Conservation (phyloP, 1,284 basidiomycete species). For the Ganoderma lingzhi region DNA sequence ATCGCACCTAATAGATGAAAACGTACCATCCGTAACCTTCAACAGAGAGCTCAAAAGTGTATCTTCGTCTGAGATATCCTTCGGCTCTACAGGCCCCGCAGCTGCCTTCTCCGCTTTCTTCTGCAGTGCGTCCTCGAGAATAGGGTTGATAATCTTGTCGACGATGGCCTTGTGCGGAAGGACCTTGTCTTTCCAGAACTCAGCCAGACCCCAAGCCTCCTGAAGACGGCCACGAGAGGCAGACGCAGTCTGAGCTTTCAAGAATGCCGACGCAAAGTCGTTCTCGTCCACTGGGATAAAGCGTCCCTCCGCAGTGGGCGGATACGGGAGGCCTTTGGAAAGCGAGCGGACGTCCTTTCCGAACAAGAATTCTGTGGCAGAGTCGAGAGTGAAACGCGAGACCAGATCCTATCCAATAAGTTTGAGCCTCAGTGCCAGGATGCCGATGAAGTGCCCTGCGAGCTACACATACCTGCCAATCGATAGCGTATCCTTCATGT, state of each 20-base stretch:
- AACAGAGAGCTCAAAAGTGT: slow-evolving; percentile 62
- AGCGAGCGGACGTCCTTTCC: slow-evolving; percentile 46
- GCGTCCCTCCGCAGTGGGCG: slow-evolving; percentile 31
- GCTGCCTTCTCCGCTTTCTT: slow-evolving; percentile 38
- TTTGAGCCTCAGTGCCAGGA: slow-evolving; percentile 4
- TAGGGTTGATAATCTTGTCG: slow-evolving; percentile 58
- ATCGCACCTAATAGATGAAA: too few species aligned
- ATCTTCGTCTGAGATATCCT: slow-evolving; percentile 46
- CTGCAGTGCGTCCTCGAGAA: slow-evolving; percentile 54
- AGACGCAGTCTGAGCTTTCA: slow-evolving; percentile 47
- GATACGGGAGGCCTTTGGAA: slow-evolving; percentile 38
- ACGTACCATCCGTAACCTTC: slow-evolving; percentile 54
- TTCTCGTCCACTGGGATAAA: slow-evolving; percentile 37
- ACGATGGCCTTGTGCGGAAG: slow-evolving; percentile 55
- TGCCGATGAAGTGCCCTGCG: not conserved
- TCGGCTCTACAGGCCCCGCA: slow-evolving; percentile 25
- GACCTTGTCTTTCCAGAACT: slow-evolving; percentile 56
- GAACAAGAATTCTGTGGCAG: slow-evolving; percentile 50
- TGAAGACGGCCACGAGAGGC: slow-evolving; percentile 44
- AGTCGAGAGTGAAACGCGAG: slow-evolving; percentile 49
- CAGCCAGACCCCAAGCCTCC: slow-evolving; percentile 57
- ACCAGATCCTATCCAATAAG: slow-evolving; percentile 40
- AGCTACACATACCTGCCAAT: slow-evolving; percentile 52
- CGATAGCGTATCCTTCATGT: slow-evolving; percentile 53
- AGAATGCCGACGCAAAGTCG: slow-evolving; percentile 38